Percentiles rank a stretch among this genome's conserved stretches.
These are phyloP conservation scores for Alternaria consortialis DNA, from an alignment of 2,329 filamentous ascomycete species.

Conservation along the genomic window DNA sequence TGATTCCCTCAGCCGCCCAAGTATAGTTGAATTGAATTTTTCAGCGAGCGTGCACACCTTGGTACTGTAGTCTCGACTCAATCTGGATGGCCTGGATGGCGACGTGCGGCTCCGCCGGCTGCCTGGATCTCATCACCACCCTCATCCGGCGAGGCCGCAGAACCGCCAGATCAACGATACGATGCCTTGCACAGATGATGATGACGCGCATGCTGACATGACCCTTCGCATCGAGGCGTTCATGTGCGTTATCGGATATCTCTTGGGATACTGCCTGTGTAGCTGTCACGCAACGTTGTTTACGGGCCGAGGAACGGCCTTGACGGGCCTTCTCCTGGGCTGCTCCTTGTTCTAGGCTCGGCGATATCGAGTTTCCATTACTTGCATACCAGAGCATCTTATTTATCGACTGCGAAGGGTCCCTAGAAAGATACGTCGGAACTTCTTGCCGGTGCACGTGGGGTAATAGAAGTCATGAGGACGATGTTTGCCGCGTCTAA, in stretches of 20 bases:
- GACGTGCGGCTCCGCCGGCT: conserved; percentile 1
- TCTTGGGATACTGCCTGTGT: conserved; percentile 9
- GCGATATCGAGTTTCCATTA: conserved; percentile 7
- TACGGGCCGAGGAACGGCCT: conserved; percentile 2
- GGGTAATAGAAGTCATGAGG: background rate
- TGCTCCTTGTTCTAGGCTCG: conserved; percentile 2
- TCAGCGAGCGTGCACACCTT: conserved; percentile 3
- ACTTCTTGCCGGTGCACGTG: background rate
- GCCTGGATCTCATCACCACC: background rate
- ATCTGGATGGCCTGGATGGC: background rate
- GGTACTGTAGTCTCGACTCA: conserved; percentile 1
- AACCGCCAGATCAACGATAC: conserved; percentile 8
- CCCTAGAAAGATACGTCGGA: background rate
- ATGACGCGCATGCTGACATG: conserved; percentile 8
- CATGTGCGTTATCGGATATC: background rate
- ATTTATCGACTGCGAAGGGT: conserved; percentile 1
- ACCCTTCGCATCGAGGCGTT: conserved; percentile 7
- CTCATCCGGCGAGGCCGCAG: conserved; percentile 13
- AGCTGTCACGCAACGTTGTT: conserved; percentile 19
- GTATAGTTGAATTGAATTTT: background rate
- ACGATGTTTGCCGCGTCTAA: background rate
- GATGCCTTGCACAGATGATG: background rate
- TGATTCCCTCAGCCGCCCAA: background rate
- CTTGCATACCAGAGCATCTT: background rate
- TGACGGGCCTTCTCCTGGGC: conserved; percentile 9